Conservation (phyloP, 2,329 filamentous ascomycete genomes). For the Penicillium sp. region DNA sequence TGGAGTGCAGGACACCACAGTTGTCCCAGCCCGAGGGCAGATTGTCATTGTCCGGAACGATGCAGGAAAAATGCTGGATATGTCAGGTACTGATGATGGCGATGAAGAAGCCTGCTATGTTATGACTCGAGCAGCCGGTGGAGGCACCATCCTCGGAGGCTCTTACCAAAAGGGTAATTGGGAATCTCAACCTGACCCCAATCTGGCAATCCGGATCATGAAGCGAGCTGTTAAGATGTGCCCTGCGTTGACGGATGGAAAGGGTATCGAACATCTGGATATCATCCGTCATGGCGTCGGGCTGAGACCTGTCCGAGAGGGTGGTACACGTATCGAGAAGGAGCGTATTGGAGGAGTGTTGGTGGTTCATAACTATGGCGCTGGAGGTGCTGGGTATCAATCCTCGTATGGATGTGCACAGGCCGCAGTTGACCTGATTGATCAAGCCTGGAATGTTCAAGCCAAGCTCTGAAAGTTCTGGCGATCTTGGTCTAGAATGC, state of each 20-base stretch:
- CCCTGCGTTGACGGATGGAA: constrained; percentile 42
- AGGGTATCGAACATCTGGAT: constrained; percentile 65
- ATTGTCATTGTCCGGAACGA: constrained; percentile 78
- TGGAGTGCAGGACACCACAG: constrained; percentile 70
- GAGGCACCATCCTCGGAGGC: constrained; percentile 78
- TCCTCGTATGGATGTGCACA: constrained; percentile 66
- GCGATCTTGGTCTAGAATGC: neutral
- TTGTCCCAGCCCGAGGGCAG: constrained; percentile 77
- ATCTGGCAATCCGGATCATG: constrained; percentile 78
- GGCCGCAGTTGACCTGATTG: constrained; percentile 48
- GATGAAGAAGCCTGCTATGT: constrained; percentile 69
- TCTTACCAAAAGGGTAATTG: constrained; percentile 74
- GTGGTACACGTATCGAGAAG: constrained; percentile 71
- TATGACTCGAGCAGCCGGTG: constrained; percentile 72
- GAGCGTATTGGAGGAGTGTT: constrained; percentile 61
- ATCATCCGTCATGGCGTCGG: constrained; percentile 78
- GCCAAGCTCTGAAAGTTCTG: neutral
- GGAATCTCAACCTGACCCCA: constrained; percentile 72
- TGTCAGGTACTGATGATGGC: constrained; percentile 70
- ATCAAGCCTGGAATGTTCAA: neutral
- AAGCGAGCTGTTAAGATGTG: constrained; percentile 50
- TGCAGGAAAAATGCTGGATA: constrained; percentile 63
- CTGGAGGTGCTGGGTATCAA: constrained; percentile 57
- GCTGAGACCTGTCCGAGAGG: constrained; percentile 67
- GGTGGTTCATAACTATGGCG: constrained; percentile 40